These are phyloP conservation scores for Cordia subcordata DNA, from an alignment of 257 asterid species.

Conservation along the genomic window DNA sequence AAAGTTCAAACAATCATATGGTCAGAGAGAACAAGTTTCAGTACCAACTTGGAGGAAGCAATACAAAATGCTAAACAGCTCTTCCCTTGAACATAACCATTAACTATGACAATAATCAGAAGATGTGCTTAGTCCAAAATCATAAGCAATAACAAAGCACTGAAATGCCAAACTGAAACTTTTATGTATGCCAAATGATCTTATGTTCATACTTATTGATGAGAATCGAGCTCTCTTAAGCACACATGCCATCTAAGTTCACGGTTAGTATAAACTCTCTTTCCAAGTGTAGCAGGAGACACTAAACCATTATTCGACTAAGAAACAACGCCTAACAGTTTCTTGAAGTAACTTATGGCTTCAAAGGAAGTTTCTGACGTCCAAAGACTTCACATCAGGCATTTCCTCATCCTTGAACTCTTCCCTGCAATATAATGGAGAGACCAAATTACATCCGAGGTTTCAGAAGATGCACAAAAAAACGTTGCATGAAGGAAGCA, in stretches of 20 bases:
- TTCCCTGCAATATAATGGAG: slow-evolving; percentile 48
- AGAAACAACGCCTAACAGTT: not conserved
- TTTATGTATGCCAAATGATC: not conserved
- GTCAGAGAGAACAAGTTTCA: no score
- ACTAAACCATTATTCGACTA: not conserved
- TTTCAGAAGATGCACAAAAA: not conserved
- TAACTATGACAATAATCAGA: not conserved
- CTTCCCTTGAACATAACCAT: not conserved
- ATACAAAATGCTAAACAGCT: no score
- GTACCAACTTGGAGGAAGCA: no score
- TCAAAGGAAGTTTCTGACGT: slow-evolving; percentile 73
- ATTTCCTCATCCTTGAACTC: slow-evolving; percentile 80
- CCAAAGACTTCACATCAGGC: slow-evolving; percentile 78
- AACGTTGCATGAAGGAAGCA: not conserved
- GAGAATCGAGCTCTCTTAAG: not conserved
- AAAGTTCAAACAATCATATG: no score
- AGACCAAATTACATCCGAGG: not conserved
- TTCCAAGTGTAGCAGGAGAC: not conserved
- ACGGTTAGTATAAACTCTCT: not conserved
- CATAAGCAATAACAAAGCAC: not conserved
- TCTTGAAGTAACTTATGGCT: slow-evolving; percentile 8
- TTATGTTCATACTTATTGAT: not conserved
- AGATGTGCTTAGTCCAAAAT: not conserved
- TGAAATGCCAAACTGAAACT: not conserved
- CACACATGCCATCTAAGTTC: no score